Percentiles rank a stretch among this genome's conserved stretches.
Evolutionary conservation across 177 flowering plant species (phyloP).

Genomic region (Vitis hybrid): DNA sequence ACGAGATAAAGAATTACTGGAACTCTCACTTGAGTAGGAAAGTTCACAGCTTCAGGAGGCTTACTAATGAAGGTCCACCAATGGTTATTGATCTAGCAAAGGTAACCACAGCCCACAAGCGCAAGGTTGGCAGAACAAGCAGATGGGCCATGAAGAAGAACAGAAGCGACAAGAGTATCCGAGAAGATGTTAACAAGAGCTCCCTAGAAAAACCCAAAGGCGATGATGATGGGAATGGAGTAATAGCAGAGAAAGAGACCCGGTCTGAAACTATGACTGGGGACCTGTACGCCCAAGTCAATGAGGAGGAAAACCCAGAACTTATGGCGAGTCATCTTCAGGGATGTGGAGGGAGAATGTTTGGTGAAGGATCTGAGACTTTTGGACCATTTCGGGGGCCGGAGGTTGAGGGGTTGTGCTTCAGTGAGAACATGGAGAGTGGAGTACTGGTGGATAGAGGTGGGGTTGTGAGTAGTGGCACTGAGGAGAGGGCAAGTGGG

Average conservation of each 20-base stretch:
- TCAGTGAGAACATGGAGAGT: conserved; percentile 8
- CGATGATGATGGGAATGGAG: not conserved
- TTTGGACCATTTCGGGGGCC: not conserved
- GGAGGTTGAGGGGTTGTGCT: not conserved
- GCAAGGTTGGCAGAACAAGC: conserved; percentile 29
- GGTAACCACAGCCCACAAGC: conserved; percentile 9
- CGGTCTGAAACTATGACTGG: not conserved
- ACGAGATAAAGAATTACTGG: conserved; percentile 77
- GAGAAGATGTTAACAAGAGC: not conserved
- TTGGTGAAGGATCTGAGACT: not conserved
- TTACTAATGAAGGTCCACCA: conserved; percentile 1
- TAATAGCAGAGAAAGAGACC: conserved; percentile 2
- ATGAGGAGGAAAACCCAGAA: conserved; percentile 5
- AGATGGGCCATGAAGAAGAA: conserved; percentile 25
- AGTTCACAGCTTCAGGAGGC: conserved; percentile 43
- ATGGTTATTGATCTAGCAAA: conserved; percentile 15
- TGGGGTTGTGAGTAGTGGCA: too few relatives aligned
- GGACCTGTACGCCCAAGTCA: not conserved
- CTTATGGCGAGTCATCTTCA: not conserved
- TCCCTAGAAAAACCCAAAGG: not conserved
- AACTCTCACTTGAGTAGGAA: conserved; percentile 67
- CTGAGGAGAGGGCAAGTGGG: not conserved
- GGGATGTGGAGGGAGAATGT: not conserved
- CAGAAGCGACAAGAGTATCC: conserved; percentile 2
- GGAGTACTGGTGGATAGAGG: not conserved